Evolutionary conservation across 73 alveolate genomes (phyloP).

Genomic region (Paramecium sexaurelia): DNA sequence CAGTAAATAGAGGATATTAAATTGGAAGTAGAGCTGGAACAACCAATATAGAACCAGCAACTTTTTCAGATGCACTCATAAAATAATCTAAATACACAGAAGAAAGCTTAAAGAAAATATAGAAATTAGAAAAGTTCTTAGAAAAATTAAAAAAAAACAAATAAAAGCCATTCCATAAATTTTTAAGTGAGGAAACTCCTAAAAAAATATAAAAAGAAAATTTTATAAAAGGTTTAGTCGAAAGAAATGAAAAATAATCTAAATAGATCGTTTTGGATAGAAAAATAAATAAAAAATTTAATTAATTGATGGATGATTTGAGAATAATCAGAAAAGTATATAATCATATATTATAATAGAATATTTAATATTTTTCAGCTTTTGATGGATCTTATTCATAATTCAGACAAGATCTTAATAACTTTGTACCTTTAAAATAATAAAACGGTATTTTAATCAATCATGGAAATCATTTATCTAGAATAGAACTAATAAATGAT

Average conservation of each 20-base stretch:
- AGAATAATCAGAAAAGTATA: constrained; percentile 49
- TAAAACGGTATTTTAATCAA: constrained; percentile 8
- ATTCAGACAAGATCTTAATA: not conserved
- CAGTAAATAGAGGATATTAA: not conserved
- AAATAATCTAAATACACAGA: constrained; percentile 25
- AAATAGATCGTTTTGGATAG: not conserved
- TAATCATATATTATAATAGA: not conserved
- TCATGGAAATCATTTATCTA: not conserved
- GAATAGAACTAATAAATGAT: not conserved
- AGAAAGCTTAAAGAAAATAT: not conserved
- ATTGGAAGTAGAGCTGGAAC: not conserved
- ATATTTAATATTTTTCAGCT: constrained; percentile 32
- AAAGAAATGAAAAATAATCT: not conserved
- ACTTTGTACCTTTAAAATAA: not conserved
- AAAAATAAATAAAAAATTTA: constrained; percentile 6
- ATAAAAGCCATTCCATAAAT: not conserved
- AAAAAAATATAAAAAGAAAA: not conserved
- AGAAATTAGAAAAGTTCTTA: not conserved
- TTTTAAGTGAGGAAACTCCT: constrained; percentile 25
- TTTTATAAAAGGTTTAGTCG: not conserved
- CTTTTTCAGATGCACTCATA: constrained; percentile 21
- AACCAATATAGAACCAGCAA: not conserved
- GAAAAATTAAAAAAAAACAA: not conserved
- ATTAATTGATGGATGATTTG: not conserved
- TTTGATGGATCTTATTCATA: not conserved